A percentile compares a stretch with the other conserved stretches of the same genome.
Conservation (phyloP, 148 eudicot genomes). For the Rhododendron mucronatum region DNA sequence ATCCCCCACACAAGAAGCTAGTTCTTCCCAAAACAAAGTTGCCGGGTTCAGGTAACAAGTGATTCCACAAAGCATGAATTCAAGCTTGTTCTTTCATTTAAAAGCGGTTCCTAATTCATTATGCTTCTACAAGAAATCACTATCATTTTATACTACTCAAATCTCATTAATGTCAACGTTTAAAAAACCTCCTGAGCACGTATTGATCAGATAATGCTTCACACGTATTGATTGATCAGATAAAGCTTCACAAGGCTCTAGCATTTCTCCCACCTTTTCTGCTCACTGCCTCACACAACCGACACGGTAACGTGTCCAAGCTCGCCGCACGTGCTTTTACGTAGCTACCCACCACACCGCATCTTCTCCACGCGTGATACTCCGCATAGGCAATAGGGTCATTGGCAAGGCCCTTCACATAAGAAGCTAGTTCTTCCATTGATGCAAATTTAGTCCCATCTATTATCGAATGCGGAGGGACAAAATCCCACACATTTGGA, state of each 20-base stretch:
- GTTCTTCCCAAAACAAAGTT: not conserved
- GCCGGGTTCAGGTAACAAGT: not conserved
- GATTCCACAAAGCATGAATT: not conserved
- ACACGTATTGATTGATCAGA: not conserved
- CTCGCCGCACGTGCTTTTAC: constrained; percentile 63
- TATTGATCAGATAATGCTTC: constrained; percentile 2
- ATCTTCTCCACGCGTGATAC: constrained; percentile 98
- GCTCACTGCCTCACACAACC: constrained; percentile 77
- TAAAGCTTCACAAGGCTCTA: constrained; percentile 26
- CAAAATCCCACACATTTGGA: constrained; percentile 87
- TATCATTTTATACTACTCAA: not conserved
- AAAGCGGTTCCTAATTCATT: not conserved
- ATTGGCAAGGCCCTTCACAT: constrained; percentile 69
- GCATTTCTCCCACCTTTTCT: constrained; percentile 71
- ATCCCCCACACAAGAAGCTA: not conserved
- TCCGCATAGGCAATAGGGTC: constrained; percentile 85
- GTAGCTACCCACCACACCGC: constrained; percentile 78
- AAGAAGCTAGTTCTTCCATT: constrained; percentile 60
- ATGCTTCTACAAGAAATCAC: not conserved
- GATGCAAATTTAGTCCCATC: constrained; percentile 78
- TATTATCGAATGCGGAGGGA: constrained; percentile 87
- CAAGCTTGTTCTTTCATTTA: not conserved
- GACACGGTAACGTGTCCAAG: constrained; percentile 83
- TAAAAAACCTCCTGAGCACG: not conserved
- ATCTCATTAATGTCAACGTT: not conserved